Base-by-base conservation (phyloP, 139 green algal genomes). In the Picochlorum sp. region DNA sequence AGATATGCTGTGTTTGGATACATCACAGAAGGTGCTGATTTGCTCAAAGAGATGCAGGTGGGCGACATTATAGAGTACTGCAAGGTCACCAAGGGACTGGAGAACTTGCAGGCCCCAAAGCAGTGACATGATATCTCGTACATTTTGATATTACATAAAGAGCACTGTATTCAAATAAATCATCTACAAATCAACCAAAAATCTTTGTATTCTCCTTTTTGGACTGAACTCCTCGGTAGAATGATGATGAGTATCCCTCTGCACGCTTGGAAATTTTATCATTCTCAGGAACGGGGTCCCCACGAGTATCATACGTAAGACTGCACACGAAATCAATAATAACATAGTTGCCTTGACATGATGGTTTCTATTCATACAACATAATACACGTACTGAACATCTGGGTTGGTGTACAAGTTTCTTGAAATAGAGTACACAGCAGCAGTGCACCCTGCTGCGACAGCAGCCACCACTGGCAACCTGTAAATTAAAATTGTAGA, bases 1-100 rank as follows among this genome's bases (percentile, higher is more conserved):
- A 80, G 90, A 23, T 99, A 97, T 62, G 85, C 90, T 13, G 91
- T 97, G 23, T 98, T 98, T 84, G 91, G 94, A 1, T 99, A 99
- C 72, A 80, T 96, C 2, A 72, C 83, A 8, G 71, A 97, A 45
- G 86, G 69, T 10, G 54, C 66, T 16, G 61, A 77, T 38, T 60
- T 85, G 62, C 64, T 85, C 23, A 68, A 72, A 32, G 69, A 81
- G 26, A 59, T 80, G 46, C 75, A 83, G 64, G 66, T 56, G 6
- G 89, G 89, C 20, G 89, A 96, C 74, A 86, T 87, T 62, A 94
- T 96, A 60, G 70, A 85, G 51, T 88, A 78, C 69, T 81, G 87
- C 71, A 93, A 94, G 78, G 71, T 95, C 0, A n/a, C 84, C 2
- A 65, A 86, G 15, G 88, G 88, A 24, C 45, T 59, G 14, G 61